Evolutionary conservation across 495 filamentous ascomycete genomes (phyloP).

Genomic region (Xylaria venustula): DNA sequence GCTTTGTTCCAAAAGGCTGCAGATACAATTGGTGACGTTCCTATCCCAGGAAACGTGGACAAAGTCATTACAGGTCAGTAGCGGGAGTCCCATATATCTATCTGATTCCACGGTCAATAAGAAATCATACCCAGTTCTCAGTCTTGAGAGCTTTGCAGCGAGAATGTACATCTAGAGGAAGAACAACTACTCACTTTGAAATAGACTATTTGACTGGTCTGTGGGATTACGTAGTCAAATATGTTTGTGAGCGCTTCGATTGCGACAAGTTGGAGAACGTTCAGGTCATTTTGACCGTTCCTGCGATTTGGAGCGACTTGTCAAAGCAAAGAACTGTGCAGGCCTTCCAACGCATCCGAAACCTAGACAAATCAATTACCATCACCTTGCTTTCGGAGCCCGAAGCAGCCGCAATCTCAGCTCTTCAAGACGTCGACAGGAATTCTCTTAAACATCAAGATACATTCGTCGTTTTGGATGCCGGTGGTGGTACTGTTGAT

Average conservation of each 20-base stretch:
- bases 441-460: slow-evolving; percentile 16
- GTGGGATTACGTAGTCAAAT: too few relatives aligned
- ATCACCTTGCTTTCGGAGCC: neutral
- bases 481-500: slow-evolving; percentile 61
- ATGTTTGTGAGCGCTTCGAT: too few relatives aligned
- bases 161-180: too few relatives aligned
- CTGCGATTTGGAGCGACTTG: slow-evolving; percentile 54
- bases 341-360: slow-evolving; percentile 48
- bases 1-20: neutral
- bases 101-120: too few relatives aligned
- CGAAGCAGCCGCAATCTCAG: neutral
- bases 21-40: neutral
- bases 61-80: slow-evolving; percentile 37
- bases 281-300: slow-evolving; percentile 51
- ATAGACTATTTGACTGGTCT: too few relatives aligned
- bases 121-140: too few relatives aligned
- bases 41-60: slow-evolving; percentile 19
- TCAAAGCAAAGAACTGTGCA: slow-evolving; percentile 47
- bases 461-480: slow-evolving; percentile 54
- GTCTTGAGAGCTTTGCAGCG: too few relatives aligned
- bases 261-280: slow-evolving; percentile 26
- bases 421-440: slow-evolving; percentile 3
- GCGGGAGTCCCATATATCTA: too few relatives aligned
- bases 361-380: slow-evolving; percentile 31
- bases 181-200: too few relatives aligned